A percentile compares a stretch with the other conserved stretches of the same genome.
Evolutionary conservation across 148 eudicot genomes (phyloP).

Genomic region (Pouteria glomerata): DNA sequence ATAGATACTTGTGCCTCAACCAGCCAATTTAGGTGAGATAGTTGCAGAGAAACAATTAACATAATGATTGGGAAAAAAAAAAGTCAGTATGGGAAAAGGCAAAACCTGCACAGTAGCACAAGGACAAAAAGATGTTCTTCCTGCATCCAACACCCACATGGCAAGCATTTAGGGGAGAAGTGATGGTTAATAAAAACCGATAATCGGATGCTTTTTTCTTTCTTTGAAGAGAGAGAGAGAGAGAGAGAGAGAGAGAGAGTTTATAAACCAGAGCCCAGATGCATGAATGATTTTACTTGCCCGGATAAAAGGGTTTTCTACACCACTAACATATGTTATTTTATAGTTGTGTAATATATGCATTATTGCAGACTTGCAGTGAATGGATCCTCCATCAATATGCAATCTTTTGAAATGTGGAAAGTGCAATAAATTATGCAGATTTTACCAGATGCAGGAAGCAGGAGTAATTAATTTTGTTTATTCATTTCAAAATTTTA

Average conservation of each 20-base stretch:
- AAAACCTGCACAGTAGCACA: slow-evolving; percentile 8
- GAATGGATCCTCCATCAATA: no score
- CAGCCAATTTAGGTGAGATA: no score
- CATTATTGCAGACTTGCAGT: no score
- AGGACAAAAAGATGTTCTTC: not conserved
- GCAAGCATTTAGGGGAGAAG: slow-evolving; percentile 4
- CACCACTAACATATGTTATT: not conserved
- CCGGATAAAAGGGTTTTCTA: not conserved
- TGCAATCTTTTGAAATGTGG: not conserved
- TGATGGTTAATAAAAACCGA: not conserved
- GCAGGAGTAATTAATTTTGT: not conserved
- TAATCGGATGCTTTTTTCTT: not conserved
- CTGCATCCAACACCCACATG: slow-evolving; percentile 7
- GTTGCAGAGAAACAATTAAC: no score
- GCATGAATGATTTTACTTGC: not conserved
- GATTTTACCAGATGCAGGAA: not conserved
- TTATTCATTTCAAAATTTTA: not conserved
- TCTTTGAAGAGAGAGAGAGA: no score
- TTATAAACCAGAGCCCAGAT: not conserved
- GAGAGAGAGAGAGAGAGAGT: not conserved
- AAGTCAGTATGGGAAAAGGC: not conserved
- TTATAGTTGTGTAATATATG: no score
- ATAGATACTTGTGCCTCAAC: no score
- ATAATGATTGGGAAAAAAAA: not conserved
- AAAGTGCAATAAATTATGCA: not conserved